Base-by-base conservation (phyloP, 1,284 basidiomycete genomes). In the Trametes pubescens region DNA sequence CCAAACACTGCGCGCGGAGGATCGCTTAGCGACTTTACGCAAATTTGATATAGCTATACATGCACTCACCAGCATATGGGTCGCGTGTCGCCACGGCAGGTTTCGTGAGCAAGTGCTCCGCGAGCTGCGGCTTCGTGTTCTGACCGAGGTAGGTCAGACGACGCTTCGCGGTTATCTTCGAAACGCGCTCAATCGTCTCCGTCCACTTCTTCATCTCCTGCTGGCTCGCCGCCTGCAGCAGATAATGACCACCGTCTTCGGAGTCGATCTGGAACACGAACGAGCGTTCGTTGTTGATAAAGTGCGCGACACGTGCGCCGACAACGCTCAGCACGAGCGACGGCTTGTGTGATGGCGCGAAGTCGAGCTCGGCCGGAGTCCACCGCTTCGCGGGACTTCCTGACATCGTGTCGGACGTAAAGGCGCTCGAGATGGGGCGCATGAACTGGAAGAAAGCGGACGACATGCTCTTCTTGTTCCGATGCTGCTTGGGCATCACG, bases 371-470 rank as follows among this genome's bases (percentile, higher is more conserved):
- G 0, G 84, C 84, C 0, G 89, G 81, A 0, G 88, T 90, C 40
- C 40, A 43, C 61, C 83, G 85, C 72, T 86, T 88, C 52, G 78
- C 65, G 11, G 74, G 68, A n/a, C 80, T 70, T 8, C 81, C 68
- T 22, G 79, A 77, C 38, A 80, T 74, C 40, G 81, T 81, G 54
- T 91, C 89, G 37, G 87, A 84, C 16, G 86, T 87, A 72, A 93
- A 92, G 1, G 92, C 91, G 66, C 87, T 93, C 18, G 92, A 94
- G 62, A 94, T 88, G 0, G 92, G 92, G n/a, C 92, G 85, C 87
- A 94, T 93, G 75, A 93, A 82, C 68, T 89, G 89, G 76, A 94
- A 84, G 75, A 94, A 89, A 0, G 89, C 89, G 1, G 88, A 83
- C 13, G 86, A 92, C 81, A 92, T 89, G 78, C 91, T 92, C 78